A percentile compares a stretch with the other conserved stretches of the same genome.
These are phyloP conservation scores for Gastrolobium bilobum DNA, from an alignment of 306 rosid species.

Conservation along the genomic window DNA sequence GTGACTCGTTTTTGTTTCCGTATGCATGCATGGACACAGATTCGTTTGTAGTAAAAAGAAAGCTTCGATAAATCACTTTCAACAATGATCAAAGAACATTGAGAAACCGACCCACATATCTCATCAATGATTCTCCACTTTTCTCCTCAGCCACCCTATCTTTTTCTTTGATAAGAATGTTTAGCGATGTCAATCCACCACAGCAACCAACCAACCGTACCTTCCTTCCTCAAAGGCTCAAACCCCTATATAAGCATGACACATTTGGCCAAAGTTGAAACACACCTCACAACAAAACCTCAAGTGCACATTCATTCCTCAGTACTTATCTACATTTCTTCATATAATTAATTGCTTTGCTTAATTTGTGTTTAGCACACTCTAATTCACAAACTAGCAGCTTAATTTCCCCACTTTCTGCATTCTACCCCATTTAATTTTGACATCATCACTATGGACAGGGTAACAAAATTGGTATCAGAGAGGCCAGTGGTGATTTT, in stretches of 20 bases:
- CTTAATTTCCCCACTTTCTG: slow-evolving; percentile 5
- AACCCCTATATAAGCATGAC: slow-evolving; percentile 62
- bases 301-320: neutral
- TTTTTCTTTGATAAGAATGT: slow-evolving; percentile 12
- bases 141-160: slow-evolving; percentile 30
- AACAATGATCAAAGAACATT: slow-evolving; percentile 57
- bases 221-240: slow-evolving; percentile 30
- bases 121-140: slow-evolving; percentile 60
- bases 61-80: slow-evolving; percentile 57
- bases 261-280: slow-evolving; percentile 11
- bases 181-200: slow-evolving; percentile 42
- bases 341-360: too few relatives aligned
- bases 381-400: slow-evolving; percentile 7
- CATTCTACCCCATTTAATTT: slow-evolving; percentile 14
- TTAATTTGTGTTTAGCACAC: too few relatives aligned
- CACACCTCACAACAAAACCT: slow-evolving; percentile 46
- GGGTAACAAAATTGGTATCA: slow-evolving; percentile 75
- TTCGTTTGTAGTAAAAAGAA: slow-evolving; percentile 51
- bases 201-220: neutral
- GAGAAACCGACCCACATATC: slow-evolving; percentile 58
- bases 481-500: slow-evolving; percentile 96
- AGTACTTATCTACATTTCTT: neutral
- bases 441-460: slow-evolving; percentile 62
- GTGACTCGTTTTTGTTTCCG: slow-evolving; percentile 61
- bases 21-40: slow-evolving; percentile 60